phyloP scores from a whole-genome alignment of 1,139 yeast genomes.

The Kurtzmaniella natalensis region DNA sequence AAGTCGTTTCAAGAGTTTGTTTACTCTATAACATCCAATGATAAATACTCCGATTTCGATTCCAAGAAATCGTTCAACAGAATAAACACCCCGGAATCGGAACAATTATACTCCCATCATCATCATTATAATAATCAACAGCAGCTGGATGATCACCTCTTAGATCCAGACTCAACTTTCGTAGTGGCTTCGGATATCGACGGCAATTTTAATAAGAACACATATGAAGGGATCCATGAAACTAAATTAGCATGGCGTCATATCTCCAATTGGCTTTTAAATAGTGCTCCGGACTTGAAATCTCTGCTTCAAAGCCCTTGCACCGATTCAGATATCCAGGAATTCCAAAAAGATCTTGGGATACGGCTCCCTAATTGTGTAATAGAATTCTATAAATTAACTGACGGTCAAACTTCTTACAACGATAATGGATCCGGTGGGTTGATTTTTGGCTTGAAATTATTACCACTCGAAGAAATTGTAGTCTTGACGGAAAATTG shows the following conservation, averaged over 20 bases:
- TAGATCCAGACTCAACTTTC: not conserved
- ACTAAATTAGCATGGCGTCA: conserved; percentile 66
- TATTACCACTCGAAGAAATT: conserved; percentile 63
- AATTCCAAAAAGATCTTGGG: conserved; percentile 61
- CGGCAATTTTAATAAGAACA: conserved; percentile 6
- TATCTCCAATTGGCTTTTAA: conserved; percentile 56
- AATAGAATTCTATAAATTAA: conserved; percentile 53
- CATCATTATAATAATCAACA: no score
- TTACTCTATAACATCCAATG: conserved; percentile 62
- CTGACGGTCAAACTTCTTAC: conserved; percentile 63
- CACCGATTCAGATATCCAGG: conserved; percentile 55
- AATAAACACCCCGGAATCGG: conserved; percentile 38
- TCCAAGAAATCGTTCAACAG: conserved; percentile 47
- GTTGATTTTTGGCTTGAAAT: conserved; percentile 56
- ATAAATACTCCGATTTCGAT: conserved; percentile 65
- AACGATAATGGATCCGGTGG: conserved; percentile 53
- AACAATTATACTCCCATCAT: conserved; percentile 30
- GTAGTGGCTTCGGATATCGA: conserved; percentile 2
- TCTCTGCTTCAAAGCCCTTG: conserved; percentile 61
- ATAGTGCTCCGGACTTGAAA: conserved; percentile 51
- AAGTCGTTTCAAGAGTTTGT: conserved; percentile 45
- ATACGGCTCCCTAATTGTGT: conserved; percentile 58
- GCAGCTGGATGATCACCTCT: conserved; percentile 6
- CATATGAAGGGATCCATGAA: conserved; percentile 56
- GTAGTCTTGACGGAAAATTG: conserved; percentile 62